Percentiles rank a stretch among this genome's conserved stretches.
Conservation (phyloP, 352 stramenopile species). For the Phytophthora vignae region DNA sequence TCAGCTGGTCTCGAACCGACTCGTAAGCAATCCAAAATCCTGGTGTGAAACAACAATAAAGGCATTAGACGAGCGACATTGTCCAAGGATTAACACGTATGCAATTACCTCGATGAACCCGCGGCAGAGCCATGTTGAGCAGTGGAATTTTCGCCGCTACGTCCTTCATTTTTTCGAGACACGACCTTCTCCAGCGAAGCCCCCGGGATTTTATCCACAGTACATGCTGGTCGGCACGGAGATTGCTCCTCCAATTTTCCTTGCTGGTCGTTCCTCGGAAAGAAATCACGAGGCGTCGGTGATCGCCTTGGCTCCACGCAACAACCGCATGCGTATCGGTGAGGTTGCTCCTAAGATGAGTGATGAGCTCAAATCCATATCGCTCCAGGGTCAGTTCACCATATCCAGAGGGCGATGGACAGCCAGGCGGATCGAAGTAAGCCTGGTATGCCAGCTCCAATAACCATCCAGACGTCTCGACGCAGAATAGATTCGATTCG, state of each 20-base stretch:
- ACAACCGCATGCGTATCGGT: conserved; percentile 85
- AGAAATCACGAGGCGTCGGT: conserved; percentile 82
- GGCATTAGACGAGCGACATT: conserved; percentile 12
- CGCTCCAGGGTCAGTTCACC: conserved; percentile 74
- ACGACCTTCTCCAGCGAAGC: conserved; percentile 59
- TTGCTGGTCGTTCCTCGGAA: conserved; percentile 89
- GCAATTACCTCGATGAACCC: conserved; percentile 80
- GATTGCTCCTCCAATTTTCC: conserved; percentile 90
- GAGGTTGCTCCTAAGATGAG: conserved; percentile 70
- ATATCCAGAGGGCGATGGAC: conserved; percentile 79
- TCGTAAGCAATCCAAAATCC: conserved; percentile 89
- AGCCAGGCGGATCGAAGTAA: conserved; percentile 87
- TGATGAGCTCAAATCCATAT: conserved; percentile 88
- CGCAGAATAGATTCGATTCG: conserved; percentile 86
- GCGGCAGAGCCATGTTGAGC: conserved; percentile 85
- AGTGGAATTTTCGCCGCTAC: conserved; percentile 79
- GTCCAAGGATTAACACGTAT: neutral
- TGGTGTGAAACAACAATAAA: conserved; percentile 28
- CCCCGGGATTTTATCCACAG: conserved; percentile 82
- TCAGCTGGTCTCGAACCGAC: conserved; percentile 79
- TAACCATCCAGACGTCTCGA: conserved; percentile 85
- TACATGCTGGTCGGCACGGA: conserved; percentile 83
- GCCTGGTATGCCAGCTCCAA: conserved; percentile 87
- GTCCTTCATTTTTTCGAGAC: conserved; percentile 66
- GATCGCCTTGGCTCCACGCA: conserved; percentile 55